phyloP scores from a whole-genome alignment of 2,329 filamentous ascomycete species.

The Penicillium olsonii region DNA sequence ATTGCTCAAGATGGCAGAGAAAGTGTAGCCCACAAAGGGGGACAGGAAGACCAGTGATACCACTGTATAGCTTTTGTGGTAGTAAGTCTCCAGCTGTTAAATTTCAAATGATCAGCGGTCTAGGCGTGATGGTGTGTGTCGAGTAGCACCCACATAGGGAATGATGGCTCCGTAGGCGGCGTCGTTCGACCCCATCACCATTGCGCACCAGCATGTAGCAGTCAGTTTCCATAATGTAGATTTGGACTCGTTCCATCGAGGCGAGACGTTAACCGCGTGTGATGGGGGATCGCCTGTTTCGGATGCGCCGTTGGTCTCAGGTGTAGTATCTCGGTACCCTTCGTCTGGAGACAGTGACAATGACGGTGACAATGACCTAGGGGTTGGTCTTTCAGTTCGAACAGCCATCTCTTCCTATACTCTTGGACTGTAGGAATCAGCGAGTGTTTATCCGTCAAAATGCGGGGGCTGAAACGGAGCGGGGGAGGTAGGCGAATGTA shows the following conservation, averaged over 20 bases:
- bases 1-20: slow-evolving; percentile 48
- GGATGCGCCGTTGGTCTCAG: background rate
- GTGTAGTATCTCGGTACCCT: background rate
- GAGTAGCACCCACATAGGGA: slow-evolving; percentile 17
- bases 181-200: slow-evolving; percentile 28
- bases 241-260: slow-evolving; percentile 24
- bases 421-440: no score
- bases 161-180: slow-evolving; percentile 23
- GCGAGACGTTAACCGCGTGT: slow-evolving; percentile 24
- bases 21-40: slow-evolving; percentile 51
- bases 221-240: slow-evolving; percentile 19
- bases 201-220: slow-evolving; percentile 21
- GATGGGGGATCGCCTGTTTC: slow-evolving; percentile 17
- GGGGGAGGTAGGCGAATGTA: background rate
- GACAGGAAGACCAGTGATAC: slow-evolving; percentile 53
- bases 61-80: slow-evolving; percentile 43
- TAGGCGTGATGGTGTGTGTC: background rate
- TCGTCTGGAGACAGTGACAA: background rate
- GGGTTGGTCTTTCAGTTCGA: background rate
- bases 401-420: background rate
- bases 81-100: slow-evolving; percentile 46
- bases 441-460: background rate
- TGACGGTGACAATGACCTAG: background rate
- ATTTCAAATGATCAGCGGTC: background rate
- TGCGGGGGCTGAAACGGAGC: slow-evolving; percentile 4